Conservation (phyloP, 2,329 filamentous ascomycete species). For the Pestalotiopsis sp. region DNA sequence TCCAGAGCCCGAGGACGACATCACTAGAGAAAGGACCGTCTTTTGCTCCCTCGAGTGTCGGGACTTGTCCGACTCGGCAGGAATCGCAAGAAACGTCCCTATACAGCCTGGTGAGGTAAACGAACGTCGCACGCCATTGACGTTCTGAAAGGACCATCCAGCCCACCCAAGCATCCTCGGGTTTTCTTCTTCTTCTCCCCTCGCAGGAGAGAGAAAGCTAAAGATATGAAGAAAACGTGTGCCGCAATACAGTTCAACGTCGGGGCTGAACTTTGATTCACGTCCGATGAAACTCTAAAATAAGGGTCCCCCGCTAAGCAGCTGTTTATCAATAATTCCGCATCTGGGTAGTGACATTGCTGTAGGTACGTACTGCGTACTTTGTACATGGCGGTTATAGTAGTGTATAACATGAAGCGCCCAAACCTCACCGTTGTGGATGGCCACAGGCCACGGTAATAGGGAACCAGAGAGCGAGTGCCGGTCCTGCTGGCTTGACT, state of each 20-base stretch:
- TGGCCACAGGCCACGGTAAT: no score
- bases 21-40: no score
- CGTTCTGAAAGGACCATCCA: background rate
- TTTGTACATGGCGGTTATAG: no score
- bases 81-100: background rate
- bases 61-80: background rate
- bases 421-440: no score
- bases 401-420: no score
- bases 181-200: background rate
- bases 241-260: constrained; percentile 2
- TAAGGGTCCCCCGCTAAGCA: no score
- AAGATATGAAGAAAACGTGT: background rate
- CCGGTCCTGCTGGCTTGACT: no score
- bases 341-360: no score
- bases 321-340: no score
- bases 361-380: no score
- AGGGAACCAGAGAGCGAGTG: no score
- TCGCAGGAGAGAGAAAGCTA: background rate
- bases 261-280: background rate
- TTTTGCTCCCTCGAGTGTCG: background rate
- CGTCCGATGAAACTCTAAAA: constrained; percentile 1
- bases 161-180: background rate
- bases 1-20: background rate
- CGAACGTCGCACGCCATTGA: background rate
- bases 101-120: background rate